Evolutionary conservation across 2,329 filamentous ascomycete genomes (phyloP), one percentile per base, ranked within the genome.

Genomic region (Alternaria arbusti): DNA sequence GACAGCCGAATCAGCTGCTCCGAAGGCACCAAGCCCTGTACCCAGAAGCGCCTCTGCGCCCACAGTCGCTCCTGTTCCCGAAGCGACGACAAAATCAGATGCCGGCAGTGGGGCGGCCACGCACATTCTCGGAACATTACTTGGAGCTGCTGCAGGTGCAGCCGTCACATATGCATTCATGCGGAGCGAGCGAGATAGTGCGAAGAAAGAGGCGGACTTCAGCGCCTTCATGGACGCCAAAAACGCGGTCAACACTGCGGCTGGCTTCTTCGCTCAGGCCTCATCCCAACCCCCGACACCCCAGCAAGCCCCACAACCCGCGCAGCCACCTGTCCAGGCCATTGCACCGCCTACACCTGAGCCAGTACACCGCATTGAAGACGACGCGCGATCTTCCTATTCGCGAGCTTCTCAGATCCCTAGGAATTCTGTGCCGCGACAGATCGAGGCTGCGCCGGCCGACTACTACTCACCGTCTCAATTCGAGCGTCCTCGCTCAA

Each of bases 141-240:
- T 97, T 52, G 93, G 92, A 46, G 92, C 91, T 30, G 92, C 92
- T 15, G 92, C 92, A 17, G 91, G 91, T 43, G 91, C 90, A 36
- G 91, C 90, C 10, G 83, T 92, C 44, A 90, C 92, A 10, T 97
- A 96, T 79, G 89, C 88, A 22, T 89, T 93, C 82, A 85, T 89
- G 67, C 89, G 87, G 68, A 85, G 85, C 63, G 89, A 91, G 67
- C 74, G 77, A 54, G 81, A 83, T 55, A 84, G 82, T 63, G 80
- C 81, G 22, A 78, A 76, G 63, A 81, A 82, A 61, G 83, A 84
- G 66, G 69, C 77, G 5, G 81, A 80, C 20, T 81, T 79, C 70
- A 74, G 72, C 57, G 74, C 76, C 17, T 78, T 75, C 70, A 72
- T 76, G 67, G 67, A 74, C 26, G 73, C 74, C 59, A 78, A 79